Base-by-base conservation (phyloP, 139 green algal genomes). In the Deuterostichococcus epilithicus region DNA sequence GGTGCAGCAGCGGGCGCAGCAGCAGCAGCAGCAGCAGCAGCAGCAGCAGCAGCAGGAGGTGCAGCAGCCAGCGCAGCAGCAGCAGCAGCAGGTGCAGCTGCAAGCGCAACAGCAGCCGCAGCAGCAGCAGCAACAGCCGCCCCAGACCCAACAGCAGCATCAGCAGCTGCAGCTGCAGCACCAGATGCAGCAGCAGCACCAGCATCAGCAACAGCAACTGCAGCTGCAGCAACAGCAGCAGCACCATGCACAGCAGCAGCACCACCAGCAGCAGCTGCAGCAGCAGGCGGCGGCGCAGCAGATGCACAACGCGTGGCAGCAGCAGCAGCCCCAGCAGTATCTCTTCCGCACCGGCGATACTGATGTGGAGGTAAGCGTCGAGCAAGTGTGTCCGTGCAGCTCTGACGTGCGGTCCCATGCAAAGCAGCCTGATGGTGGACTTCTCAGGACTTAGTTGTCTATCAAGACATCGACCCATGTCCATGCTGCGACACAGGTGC, bases 21-120 rank as follows among this genome's bases (percentile, higher is more conserved):
- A 71, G 60, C 68, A 75, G 13, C 71, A 79, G 60, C 52, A 63
- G 52, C 52, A 63, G 18, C 52, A 63, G 20, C 52, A 63, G 10
- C 52, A 63, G 52, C 52, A n/a, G 52, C 52, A 63, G 52, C 13
- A 5, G 52, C 52, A 63, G 20, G 3, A 28, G 20, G 18, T 30
- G 18, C 52, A 63, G 52, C 52, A 63, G 52, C 13, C 8, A 28
- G 18, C 26, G 52, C 52, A 28, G 52, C 52, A 63, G 5, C 52
- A 63, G 28, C 52, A 63, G 52, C 52, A 63, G 10, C 52, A 63
- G 52, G 18, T n/a, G 52, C 52, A n/a, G 18, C 3, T 28, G 3
- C 52, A 63, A 28, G 18, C 26, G 52, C 52, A 63, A 28, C 52
- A 63, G 52, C 10, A 23, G 52, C 52, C 26, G 52, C 52, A 28